These are phyloP conservation scores for Oligophagozyma castellii DNA, from an alignment of 1,139 yeast species.

Conservation along the genomic window DNA sequence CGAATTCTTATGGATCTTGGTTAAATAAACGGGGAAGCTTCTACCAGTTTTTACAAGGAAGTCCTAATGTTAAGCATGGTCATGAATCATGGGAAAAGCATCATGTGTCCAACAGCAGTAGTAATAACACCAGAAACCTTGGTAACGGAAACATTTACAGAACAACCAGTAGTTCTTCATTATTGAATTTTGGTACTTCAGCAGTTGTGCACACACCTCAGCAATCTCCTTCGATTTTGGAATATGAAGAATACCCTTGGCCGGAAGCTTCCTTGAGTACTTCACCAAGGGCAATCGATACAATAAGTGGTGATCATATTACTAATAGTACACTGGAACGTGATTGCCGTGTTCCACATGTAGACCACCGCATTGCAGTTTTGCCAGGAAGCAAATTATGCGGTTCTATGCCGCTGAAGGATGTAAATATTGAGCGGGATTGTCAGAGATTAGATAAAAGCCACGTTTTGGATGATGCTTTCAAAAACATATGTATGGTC, in stretches of 20 bases:
- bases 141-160: constrained; percentile 7
- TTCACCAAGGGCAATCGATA: not conserved
- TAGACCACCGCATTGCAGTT: constrained; percentile 5
- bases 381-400: no score
- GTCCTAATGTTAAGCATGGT: constrained; percentile 15
- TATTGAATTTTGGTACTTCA: constrained; percentile 11
- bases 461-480: constrained; percentile 13
- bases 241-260: constrained; percentile 25
- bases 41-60: constrained; percentile 11
- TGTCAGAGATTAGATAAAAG: constrained; percentile 15
- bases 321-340: not conserved
- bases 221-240: constrained; percentile 22
- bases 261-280: constrained; percentile 5
- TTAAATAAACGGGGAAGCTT: constrained; percentile 18
- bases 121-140: not conserved
- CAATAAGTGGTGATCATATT: not conserved
- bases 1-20: constrained; percentile 25
- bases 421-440: constrained; percentile 15
- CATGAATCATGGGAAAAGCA: constrained; percentile 15
- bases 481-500: constrained; percentile 13
- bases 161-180: constrained; percentile 16
- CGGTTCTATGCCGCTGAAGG: constrained; percentile 6
- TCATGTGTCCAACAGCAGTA: constrained; percentile 2
- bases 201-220: constrained; percentile 14
- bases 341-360: constrained; percentile 1